phyloP scores from a whole-genome alignment of 257 asterid genomes.

The Handroanthus guayacan region DNA sequence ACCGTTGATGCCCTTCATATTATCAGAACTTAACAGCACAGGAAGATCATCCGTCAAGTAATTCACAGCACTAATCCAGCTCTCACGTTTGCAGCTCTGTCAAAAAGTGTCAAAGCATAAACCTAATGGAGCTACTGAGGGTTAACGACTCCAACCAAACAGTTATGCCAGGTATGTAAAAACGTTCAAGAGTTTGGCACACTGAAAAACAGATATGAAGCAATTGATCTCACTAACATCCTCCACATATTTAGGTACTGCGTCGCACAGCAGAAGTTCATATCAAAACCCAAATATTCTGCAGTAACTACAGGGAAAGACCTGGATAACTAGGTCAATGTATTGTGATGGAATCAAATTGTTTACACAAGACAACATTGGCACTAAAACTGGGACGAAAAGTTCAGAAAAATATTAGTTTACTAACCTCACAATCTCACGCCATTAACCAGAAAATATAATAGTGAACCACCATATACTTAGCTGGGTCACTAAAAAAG shows the following conservation, averaged over 20 bases:
- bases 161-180: not conserved
- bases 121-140: slow-evolving; percentile 15
- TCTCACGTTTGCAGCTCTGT: slow-evolving; percentile 76
- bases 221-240: too few relatives aligned
- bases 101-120: slow-evolving; percentile 19
- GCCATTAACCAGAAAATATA: not conserved
- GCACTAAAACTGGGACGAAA: not conserved
- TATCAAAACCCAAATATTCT: not conserved
- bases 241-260: not conserved
- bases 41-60: slow-evolving; percentile 64
- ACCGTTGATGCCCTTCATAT: slow-evolving; percentile 47
- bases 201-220: too few relatives aligned
- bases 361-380: not conserved
- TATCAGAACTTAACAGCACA: slow-evolving; percentile 49
- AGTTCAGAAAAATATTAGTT: not conserved
- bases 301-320: not conserved
- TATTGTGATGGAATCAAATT: not conserved
- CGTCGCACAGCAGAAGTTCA: not conserved
- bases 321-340: not conserved
- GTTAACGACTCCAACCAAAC: not conserved
- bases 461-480: slow-evolving; percentile 1
- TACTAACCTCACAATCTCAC: not conserved
- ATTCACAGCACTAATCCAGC: slow-evolving; percentile 63
- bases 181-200: too few relatives aligned
- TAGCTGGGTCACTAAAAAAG: not conserved